Percentiles rank a stretch among this genome's conserved stretches.
phyloP scores from a whole-genome alignment of 192 early-diverging fungal species.

The Coemansia sp. region DNA sequence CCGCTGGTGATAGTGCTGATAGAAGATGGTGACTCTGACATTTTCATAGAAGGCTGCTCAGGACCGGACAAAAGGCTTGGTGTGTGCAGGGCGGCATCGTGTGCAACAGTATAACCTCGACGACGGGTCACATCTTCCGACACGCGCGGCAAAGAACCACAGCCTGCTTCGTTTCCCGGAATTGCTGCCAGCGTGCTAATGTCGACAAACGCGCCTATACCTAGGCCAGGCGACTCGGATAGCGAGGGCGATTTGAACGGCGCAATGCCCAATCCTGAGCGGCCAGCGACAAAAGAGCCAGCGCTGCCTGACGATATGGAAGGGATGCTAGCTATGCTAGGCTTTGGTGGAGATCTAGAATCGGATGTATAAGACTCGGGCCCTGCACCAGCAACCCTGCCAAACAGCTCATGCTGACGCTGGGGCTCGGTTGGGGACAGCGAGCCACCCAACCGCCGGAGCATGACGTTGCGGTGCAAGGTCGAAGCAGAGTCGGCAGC shows the following conservation, averaged over 20 bases:
- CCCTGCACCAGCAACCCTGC: neutral
- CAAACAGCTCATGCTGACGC: slow-evolving; percentile 4
- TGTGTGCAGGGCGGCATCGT: slow-evolving; percentile 6
- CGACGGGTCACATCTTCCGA: slow-evolving; percentile 8
- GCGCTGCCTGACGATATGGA: slow-evolving; percentile 30
- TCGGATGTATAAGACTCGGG: neutral
- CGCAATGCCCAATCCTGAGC: slow-evolving; percentile 39
- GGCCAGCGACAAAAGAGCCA: slow-evolving; percentile 18
- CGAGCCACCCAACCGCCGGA: slow-evolving; percentile 36
- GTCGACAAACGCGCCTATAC: slow-evolving; percentile 9
- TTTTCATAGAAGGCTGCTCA: slow-evolving; percentile 12
- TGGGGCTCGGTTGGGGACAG: slow-evolving; percentile 41
- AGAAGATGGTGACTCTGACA: slow-evolving; percentile 43
- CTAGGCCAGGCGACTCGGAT: slow-evolving; percentile 30
- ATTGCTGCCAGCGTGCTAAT: slow-evolving; percentile 2
- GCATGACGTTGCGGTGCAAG: slow-evolving; percentile 50
- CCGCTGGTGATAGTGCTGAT: slow-evolving; percentile 29
- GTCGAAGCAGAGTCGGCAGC: slow-evolving; percentile 27
- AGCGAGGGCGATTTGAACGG: slow-evolving; percentile 55
- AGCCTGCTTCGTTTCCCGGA: neutral
- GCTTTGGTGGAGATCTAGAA: slow-evolving; percentile 29
- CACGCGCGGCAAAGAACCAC: neutral
- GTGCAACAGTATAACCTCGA: slow-evolving; percentile 12
- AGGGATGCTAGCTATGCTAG: slow-evolving; percentile 2
- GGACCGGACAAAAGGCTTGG: neutral